phyloP scores from a whole-genome alignment of 805 yeast species.

The Phaffomyces antillensis region DNA sequence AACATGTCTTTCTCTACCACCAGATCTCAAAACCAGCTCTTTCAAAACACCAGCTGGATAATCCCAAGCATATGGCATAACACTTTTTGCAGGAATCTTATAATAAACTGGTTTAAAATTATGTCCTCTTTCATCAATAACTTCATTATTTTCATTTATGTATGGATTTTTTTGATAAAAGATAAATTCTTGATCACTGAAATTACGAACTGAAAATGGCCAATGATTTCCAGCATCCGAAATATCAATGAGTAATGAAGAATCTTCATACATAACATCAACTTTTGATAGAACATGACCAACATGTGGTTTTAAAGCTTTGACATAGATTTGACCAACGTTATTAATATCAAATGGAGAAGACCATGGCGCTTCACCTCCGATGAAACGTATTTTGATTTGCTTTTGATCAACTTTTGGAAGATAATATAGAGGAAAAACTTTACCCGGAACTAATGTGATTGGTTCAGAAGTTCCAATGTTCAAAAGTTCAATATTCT shows the following conservation, averaged over 20 bases:
- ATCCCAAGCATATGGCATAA: slow-evolving; percentile 98
- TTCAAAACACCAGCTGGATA: slow-evolving; percentile 85
- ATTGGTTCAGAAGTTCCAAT: slow-evolving; percentile 53
- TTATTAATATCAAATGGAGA: slow-evolving; percentile 82
- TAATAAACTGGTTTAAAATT: slow-evolving; percentile 75
- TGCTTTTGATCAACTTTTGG: slow-evolving; percentile 52
- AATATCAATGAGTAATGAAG: slow-evolving; percentile 72
- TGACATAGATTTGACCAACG: slow-evolving; percentile 73
- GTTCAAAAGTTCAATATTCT: slow-evolving; percentile 55
- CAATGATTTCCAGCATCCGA: slow-evolving; percentile 69
- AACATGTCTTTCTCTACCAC: slow-evolving; percentile 67
- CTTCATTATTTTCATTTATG: slow-evolving; percentile 58
- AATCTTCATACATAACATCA: slow-evolving; percentile 70
- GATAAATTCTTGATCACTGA: slow-evolving; percentile 78
- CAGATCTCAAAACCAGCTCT: slow-evolving; percentile 67
- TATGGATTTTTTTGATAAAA: slow-evolving; percentile 82
- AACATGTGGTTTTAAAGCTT: slow-evolving; percentile 53
- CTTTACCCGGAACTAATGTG: slow-evolving; percentile 38
- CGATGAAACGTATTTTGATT: slow-evolving; percentile 50
- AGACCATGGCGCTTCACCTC: slow-evolving; percentile 64
- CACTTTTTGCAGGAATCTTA: slow-evolving; percentile 79
- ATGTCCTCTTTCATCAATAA: slow-evolving; percentile 38
- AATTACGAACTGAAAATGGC: slow-evolving; percentile 92
- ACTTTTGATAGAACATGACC: slow-evolving; percentile 68
- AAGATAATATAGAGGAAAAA: slow-evolving; percentile 58